Evolutionary conservation across 1,284 basidiomycete species (phyloP).

Genomic region (Moniliophthora roreri): DNA sequence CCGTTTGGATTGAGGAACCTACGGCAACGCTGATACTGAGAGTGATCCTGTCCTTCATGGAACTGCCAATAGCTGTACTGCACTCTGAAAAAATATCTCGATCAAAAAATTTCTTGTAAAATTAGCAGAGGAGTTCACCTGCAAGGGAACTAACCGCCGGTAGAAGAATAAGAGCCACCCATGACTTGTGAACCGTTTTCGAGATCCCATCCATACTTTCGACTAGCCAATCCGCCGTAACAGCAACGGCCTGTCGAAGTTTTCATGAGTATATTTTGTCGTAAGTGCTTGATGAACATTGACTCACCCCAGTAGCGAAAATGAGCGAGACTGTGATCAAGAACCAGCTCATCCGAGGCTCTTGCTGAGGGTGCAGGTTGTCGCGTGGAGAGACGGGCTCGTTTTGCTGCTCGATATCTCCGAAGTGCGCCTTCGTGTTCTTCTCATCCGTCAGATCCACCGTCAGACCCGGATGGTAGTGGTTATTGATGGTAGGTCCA

Average conservation of each 20-base stretch:
- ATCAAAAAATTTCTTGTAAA: conserved; percentile 1
- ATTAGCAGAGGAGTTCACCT: conserved; percentile 33
- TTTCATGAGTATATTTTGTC: background rate
- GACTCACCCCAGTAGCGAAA: conserved; percentile 63
- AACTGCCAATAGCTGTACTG: conserved; percentile 81
- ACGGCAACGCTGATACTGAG: conserved; percentile 81
- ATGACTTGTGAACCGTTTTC: conserved; percentile 64
- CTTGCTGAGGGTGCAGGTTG: conserved; percentile 14
- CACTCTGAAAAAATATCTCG: conserved; percentile 36
- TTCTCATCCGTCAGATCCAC: conserved; percentile 7
- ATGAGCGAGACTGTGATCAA: conserved; percentile 58
- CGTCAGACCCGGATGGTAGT: conserved; percentile 7
- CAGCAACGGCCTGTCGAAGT: conserved; percentile 49
- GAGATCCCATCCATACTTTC: conserved; percentile 75
- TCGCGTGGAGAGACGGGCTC: conserved; percentile 3
- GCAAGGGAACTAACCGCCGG: conserved; percentile 85
- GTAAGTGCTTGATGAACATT: background rate
- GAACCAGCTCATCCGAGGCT: conserved; percentile 59
- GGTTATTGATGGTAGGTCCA: conserved; percentile 13
- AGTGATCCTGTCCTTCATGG: conserved; percentile 79
- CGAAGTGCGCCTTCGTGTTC: conserved; percentile 2
- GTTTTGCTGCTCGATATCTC: background rate
- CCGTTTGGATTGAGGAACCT: conserved; percentile 92
- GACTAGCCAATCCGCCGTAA: conserved; percentile 84
- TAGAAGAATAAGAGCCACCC: conserved; percentile 84